Evolutionary conservation across 306 rosid species (phyloP).

Genomic region (Prunus armeniaca): DNA sequence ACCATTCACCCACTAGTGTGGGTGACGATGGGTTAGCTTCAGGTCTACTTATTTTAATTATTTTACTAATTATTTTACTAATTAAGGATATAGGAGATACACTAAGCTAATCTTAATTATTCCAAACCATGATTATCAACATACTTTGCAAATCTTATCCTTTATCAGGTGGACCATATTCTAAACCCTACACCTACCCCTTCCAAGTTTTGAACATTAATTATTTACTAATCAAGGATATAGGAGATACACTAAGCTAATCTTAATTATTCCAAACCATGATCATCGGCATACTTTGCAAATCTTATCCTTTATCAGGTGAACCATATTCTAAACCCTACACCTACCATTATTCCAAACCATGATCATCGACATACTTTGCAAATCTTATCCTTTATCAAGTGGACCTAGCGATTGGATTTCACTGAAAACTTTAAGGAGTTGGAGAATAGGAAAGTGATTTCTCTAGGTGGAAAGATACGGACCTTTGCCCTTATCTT

Average conservation of each 20-base stretch:
- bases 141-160: conserved; percentile 41
- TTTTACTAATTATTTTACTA: conserved; percentile 3
- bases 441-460: too few species aligned
- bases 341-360: conserved; percentile 28
- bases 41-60: too few species aligned
- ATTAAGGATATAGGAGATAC: conserved; percentile 15
- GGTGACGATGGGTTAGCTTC: too few species aligned
- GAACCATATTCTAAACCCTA: conserved; percentile 30
- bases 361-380: too few species aligned
- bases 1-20: too few species aligned
- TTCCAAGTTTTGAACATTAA: conserved; percentile 3
- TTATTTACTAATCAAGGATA: conserved; percentile 14
- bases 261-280: conserved; percentile 18
- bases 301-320: conserved; percentile 39
- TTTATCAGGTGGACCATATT: conserved; percentile 28
- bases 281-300: conserved; percentile 22
- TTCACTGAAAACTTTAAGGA: too few species aligned
- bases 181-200: conserved; percentile 37
- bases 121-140: conserved; percentile 13
- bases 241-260: conserved; percentile 12
- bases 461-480: too few species aligned
- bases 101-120: conserved; percentile 20
- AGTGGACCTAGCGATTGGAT: too few species aligned
- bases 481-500: too few species aligned
- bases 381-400: too few species aligned